These are phyloP conservation scores for Helminthosporium solani DNA, from an alignment of 2,329 filamentous ascomycete genomes.

Conservation along the genomic window DNA sequence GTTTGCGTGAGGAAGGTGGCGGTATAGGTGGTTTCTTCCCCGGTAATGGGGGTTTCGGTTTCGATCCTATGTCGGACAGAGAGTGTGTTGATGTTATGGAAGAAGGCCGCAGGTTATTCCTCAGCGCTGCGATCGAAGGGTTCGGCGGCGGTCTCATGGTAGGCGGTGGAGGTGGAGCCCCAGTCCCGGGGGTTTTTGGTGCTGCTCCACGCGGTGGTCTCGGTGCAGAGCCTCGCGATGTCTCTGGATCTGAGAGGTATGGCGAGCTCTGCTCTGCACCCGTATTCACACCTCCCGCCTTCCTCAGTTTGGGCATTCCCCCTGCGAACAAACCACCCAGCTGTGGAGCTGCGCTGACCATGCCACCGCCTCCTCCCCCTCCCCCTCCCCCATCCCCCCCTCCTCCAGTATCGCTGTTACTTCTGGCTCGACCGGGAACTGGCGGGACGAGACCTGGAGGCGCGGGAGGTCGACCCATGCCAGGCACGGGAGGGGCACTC, in stretches of 20 bases:
- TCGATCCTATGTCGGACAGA: slow-evolving; percentile 52
- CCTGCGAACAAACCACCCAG: slow-evolving; percentile 86
- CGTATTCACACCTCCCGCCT: slow-evolving; percentile 67
- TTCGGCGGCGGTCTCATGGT: slow-evolving; percentile 61
- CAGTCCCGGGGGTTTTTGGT: slow-evolving; percentile 49
- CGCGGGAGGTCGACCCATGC: slow-evolving; percentile 48
- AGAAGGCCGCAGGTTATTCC: slow-evolving; percentile 53
- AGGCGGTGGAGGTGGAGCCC: slow-evolving; percentile 51
- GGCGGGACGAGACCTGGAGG: slow-evolving; percentile 71
- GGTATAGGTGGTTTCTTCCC: slow-evolving; percentile 70
- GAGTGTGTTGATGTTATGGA: slow-evolving; percentile 62
- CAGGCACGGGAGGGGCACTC: slow-evolving; percentile 80
- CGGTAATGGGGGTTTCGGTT: slow-evolving; percentile 71
- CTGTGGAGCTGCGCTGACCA: slow-evolving; percentile 61
- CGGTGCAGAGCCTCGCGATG: slow-evolving; percentile 52
- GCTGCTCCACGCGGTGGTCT: slow-evolving; percentile 56
- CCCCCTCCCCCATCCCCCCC: slow-evolving; percentile 25
- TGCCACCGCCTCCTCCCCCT: slow-evolving; percentile 24
- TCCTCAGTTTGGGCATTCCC: slow-evolving; percentile 93
- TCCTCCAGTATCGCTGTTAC: slow-evolving; percentile 73
- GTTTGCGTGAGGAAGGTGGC: slow-evolving; percentile 58
- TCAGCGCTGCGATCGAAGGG: slow-evolving; percentile 56
- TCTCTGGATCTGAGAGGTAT: slow-evolving; percentile 80
- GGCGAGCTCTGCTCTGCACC: slow-evolving; percentile 67
- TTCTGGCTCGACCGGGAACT: slow-evolving; percentile 67